phyloP scores from a whole-genome alignment of 139 green algal species.

The Desmodesmus armatus region DNA sequence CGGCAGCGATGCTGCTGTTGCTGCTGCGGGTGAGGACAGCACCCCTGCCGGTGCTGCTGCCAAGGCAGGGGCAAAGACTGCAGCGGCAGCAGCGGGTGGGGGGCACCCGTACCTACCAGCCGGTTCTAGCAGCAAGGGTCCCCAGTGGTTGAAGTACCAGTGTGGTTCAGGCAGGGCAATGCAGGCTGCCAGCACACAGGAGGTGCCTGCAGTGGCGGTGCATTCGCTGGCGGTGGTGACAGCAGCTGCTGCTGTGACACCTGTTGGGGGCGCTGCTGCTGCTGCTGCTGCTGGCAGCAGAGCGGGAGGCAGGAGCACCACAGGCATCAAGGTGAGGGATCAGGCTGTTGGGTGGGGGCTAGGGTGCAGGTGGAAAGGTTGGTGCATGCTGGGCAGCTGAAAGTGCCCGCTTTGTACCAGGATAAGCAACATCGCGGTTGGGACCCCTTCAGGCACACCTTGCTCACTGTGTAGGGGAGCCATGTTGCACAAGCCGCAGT shows the following conservation, averaged over 20 bases:
- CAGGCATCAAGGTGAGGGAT: background rate
- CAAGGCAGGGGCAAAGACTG: background rate
- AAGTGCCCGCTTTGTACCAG: too few species aligned
- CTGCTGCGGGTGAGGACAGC: too few species aligned
- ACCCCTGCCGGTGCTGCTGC: too few species aligned
- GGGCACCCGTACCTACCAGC: too few species aligned
- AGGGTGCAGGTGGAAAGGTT: too few species aligned
- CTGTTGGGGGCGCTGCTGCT: background rate
- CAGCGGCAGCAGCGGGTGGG: background rate
- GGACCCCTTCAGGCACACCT: too few species aligned
- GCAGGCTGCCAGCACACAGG: background rate
- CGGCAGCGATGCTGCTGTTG: background rate
- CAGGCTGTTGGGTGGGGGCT: background rate
- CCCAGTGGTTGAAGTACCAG: constrained; percentile 23
- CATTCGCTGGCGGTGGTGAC: too few species aligned
- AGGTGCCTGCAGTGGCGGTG: constrained; percentile 23
- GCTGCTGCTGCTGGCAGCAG: background rate
- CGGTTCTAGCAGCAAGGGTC: too few species aligned
- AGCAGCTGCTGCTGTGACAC: background rate
- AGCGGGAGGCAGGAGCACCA: background rate
- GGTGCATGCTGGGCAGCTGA: too few species aligned
- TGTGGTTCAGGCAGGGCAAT: constrained; percentile 8
- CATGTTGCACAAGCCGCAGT: too few species aligned
- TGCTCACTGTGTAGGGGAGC: too few species aligned
- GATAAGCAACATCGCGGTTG: too few species aligned